Evolutionary conservation across 352 stramenopile genomes (phyloP).

Genomic region (Pythium coloratum): DNA sequence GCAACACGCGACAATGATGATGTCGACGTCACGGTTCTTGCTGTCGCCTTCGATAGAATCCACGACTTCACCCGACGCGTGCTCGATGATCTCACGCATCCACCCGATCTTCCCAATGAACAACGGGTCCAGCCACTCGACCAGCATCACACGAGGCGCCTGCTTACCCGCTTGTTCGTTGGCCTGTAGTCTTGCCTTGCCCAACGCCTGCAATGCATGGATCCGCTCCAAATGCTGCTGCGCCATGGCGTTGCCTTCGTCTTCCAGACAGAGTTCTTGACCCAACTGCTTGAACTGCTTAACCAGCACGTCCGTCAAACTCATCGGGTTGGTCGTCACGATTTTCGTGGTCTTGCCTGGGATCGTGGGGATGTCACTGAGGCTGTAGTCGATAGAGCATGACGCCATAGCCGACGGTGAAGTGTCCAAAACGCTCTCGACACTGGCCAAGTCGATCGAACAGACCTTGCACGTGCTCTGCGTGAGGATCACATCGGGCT

Average conservation of each 20-base stretch:
- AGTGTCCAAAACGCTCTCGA: constrained; percentile 34
- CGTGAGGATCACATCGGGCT: constrained; percentile 69
- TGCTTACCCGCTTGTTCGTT: constrained; percentile 7
- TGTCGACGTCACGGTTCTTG: constrained; percentile 29
- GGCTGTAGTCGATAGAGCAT: constrained; percentile 6
- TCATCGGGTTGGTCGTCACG: constrained; percentile 51
- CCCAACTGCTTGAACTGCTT: constrained; percentile 55
- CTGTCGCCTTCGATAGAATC: constrained; percentile 9
- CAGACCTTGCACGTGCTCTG: constrained; percentile 75
- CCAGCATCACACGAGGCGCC: constrained; percentile 45
- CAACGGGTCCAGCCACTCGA: constrained; percentile 76
- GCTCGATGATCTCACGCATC: constrained; percentile 63
- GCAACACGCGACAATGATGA: constrained; percentile 65
- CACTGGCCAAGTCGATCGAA: constrained; percentile 64
- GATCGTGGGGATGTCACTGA: constrained; percentile 17
- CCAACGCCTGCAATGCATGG: constrained; percentile 29
- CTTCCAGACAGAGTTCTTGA: constrained; percentile 40
- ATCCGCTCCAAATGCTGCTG: constrained; percentile 31
- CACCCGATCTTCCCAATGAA: constrained; percentile 64
- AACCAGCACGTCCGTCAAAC: constrained; percentile 42
- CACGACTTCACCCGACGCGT: constrained; percentile 15
- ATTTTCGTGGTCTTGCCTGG: constrained; percentile 35
- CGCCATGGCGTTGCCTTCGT: constrained; percentile 41
- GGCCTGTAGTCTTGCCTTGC: constrained; percentile 13
- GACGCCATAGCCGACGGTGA: not conserved